Conservation (phyloP, 371 early-diverging fungal genomes). For the Nosema muscidifuracis region DNA sequence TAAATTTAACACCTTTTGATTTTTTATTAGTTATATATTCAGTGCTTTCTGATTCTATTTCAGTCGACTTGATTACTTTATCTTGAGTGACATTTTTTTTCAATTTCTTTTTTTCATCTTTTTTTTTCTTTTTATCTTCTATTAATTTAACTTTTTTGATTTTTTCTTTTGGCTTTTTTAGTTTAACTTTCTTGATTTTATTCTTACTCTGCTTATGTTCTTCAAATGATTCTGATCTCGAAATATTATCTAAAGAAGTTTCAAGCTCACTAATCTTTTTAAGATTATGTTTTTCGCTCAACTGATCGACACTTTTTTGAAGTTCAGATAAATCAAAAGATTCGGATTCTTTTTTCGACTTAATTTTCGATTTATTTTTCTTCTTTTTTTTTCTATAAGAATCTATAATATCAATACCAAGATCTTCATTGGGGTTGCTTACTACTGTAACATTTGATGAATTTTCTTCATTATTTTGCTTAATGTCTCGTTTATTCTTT, state of each 20-base stretch:
- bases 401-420: constrained; percentile 3
- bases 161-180: neutral
- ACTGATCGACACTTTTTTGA: neutral
- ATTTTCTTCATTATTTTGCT: neutral
- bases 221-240: neutral
- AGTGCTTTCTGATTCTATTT: neutral
- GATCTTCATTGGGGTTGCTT: neutral
- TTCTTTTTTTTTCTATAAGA: neutral
- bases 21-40: neutral
- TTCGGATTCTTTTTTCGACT: neutral
- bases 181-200: neutral
- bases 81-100: neutral
- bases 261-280: neutral
- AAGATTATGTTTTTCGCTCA: no score
- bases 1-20: no score
- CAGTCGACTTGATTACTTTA: neutral
- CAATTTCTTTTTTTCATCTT: neutral
- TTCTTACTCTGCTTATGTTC: neutral
- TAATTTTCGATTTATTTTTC: neutral
- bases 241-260: neutral
- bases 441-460: neutral
- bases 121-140: neutral
- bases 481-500: neutral
- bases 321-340: neutral
- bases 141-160: no score